phyloP scores from a whole-genome alignment of 257 asterid genomes.

The Craterostigma plantagineum region DNA sequence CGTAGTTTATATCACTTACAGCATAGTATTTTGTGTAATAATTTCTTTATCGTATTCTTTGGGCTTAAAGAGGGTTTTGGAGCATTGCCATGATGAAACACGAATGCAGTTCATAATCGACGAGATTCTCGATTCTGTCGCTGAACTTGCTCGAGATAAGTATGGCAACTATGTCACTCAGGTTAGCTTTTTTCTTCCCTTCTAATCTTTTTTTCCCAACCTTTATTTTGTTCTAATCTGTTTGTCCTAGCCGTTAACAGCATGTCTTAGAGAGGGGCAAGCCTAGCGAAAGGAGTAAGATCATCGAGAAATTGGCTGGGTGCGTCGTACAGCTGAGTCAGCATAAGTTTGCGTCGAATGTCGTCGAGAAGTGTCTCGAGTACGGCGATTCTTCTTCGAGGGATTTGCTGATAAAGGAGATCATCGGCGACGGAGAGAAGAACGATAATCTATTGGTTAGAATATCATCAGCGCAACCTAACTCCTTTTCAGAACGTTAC shows the following conservation, averaged over 20 bases:
- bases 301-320: slow-evolving; percentile 21
- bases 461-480: no score
- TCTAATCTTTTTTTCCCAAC: no score
- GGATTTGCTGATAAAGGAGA: slow-evolving; percentile 24
- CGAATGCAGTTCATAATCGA: slow-evolving; percentile 41
- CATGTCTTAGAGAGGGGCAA: slow-evolving; percentile 35
- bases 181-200: slow-evolving; percentile 12
- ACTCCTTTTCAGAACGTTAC: no score
- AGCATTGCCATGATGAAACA: slow-evolving; percentile 32
- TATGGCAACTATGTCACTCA: slow-evolving; percentile 58
- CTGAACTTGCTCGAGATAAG: slow-evolving; percentile 49
- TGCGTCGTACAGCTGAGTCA: slow-evolving; percentile 34
- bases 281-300: slow-evolving; percentile 27
- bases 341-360: slow-evolving; percentile 36
- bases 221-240: slow-evolving; percentile 3
- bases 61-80: slow-evolving; percentile 43
- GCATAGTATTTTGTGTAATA: no score
- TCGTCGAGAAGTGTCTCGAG: slow-evolving; percentile 32
- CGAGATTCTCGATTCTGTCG: slow-evolving; percentile 43
- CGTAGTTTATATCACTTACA: no score
- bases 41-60: background rate
- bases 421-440: slow-evolving; percentile 23
- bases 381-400: slow-evolving; percentile 25
- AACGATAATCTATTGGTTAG: slow-evolving; percentile 32
- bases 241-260: slow-evolving; percentile 10